Conservation (phyloP, 768 basidiomycete species). For the Boletales sp. region DNA sequence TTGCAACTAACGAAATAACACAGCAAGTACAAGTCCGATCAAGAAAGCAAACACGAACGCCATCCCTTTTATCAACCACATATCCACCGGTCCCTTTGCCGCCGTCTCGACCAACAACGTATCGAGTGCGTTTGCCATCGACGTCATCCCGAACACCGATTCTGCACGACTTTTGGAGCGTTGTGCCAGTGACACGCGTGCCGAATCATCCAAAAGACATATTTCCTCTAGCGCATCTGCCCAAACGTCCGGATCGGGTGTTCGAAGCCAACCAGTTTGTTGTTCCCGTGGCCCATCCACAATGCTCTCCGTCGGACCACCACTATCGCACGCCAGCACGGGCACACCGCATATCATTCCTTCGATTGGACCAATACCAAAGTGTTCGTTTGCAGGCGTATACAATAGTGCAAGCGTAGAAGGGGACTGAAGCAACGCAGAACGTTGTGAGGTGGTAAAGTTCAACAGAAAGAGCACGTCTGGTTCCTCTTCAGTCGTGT, state of each 20-base stretch:
- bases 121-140: slow-evolving; percentile 65
- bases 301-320: slow-evolving; percentile 90
- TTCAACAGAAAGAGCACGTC: slow-evolving; percentile 89
- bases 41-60: slow-evolving; percentile 19
- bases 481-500: slow-evolving; percentile 36
- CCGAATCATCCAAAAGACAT: slow-evolving; percentile 25
- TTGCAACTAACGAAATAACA: slow-evolving; percentile 9
- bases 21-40: slow-evolving; percentile 22
- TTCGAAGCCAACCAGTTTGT: slow-evolving; percentile 76
- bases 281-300: slow-evolving; percentile 36
- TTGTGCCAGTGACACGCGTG: slow-evolving; percentile 38
- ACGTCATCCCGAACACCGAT: slow-evolving; percentile 69
- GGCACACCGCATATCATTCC: slow-evolving; percentile 91
- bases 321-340: slow-evolving; percentile 81
- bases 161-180: slow-evolving; percentile 61
- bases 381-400: slow-evolving; percentile 94
- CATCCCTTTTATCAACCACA: slow-evolving; percentile 13
- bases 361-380: slow-evolving; percentile 95
- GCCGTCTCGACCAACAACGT: slow-evolving; percentile 50
- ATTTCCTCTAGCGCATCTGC: slow-evolving; percentile 63
- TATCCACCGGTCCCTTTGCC: slow-evolving; percentile 45
- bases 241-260: slow-evolving; percentile 66
- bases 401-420: slow-evolving; percentile 79
- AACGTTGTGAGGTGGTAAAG: slow-evolving; percentile 81
- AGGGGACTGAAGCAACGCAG: slow-evolving; percentile 66